Base-by-base conservation (phyloP, 192 early-diverging fungal genomes). In the Cetraspora pellucida region DNA sequence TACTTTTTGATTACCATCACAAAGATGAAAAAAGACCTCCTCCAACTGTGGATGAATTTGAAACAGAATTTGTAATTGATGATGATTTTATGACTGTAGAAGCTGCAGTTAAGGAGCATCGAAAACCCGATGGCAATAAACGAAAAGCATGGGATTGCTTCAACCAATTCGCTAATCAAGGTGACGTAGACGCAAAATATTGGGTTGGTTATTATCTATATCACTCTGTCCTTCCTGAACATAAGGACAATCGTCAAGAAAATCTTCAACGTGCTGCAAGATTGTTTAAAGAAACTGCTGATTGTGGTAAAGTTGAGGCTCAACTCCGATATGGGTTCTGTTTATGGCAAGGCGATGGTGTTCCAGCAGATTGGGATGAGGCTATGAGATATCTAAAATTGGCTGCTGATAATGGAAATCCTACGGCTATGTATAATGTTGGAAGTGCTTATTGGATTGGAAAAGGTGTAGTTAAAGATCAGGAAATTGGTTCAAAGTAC, bases 391-490 rank as follows among this genome's bases (percentile, higher is more conserved):
- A 75, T 75, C 55, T 46, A 19, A 43, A 75, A 49, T 19, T 47
- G 16, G 58, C 73, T 8, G 73, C 73, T 46, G 21, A 63, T 10
- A 19, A 59, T 4, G 60, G 46, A 5, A 75, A 75, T 61, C 19
- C 28, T 13, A 75, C 73, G 16, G 73, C 58, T 5, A 75, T 75
- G 73, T 75, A 75, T 63, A 75, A 75, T 44, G 31, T 75, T 45
- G 73, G 73, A 23, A 61, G 52, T 25, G 25, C 52, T n/a, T 75
- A 61, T 75, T 75, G 25, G 8, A 59, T 46, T 44, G 59, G 73
- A 10, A 61, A 21, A n/a, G 37, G 3, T 8, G 37, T 63, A 16
- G 5, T 8, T 16, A 10, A 47, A 47, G 59, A 75, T 61, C 14
- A 75, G 30, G 3, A 3, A 5, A 75, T 63, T 46, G 73, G 73